phyloP scores from a whole-genome alignment of 169 alveolate genomes.

The Cryptosporidium sp. region DNA sequence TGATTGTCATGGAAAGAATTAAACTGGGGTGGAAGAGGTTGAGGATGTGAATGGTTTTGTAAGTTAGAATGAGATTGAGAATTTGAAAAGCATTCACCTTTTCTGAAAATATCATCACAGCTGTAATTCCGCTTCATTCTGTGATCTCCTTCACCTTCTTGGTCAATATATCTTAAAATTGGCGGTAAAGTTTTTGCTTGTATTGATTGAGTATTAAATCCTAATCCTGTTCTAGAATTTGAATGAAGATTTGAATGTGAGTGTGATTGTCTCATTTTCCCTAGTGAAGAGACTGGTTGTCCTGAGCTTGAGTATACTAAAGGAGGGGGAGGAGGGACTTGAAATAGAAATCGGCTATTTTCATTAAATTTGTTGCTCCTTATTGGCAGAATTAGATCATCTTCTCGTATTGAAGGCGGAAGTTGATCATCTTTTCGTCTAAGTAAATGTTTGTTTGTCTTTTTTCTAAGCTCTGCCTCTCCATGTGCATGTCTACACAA shows the following conservation, averaged over 20 bases:
- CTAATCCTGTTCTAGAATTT: not conserved
- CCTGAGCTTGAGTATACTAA: not conserved
- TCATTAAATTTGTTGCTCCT: not conserved
- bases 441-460: conserved; percentile 8
- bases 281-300: not conserved
- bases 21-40: not conserved
- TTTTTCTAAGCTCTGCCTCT: conserved; percentile 72
- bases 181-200: not conserved
- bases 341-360: not conserved
- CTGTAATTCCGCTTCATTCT: conserved; percentile 20
- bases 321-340: conserved; percentile 43
- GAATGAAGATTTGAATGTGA: not conserved
- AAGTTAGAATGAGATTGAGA: not conserved
- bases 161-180: not conserved
- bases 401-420: not conserved
- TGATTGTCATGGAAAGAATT: conserved; percentile 2
- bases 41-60: not conserved
- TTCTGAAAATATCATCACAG: conserved; percentile 5
- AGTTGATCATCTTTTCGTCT: conserved; percentile 33
- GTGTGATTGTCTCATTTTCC: conserved; percentile 4
- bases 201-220: not conserved
- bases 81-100: not conserved
- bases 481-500: conserved; percentile 84
- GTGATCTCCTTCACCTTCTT: not conserved
- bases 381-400: not conserved